phyloP scores from a whole-genome alignment of 169 alveolate genomes.

The Plasmodium knowlesi region DNA sequence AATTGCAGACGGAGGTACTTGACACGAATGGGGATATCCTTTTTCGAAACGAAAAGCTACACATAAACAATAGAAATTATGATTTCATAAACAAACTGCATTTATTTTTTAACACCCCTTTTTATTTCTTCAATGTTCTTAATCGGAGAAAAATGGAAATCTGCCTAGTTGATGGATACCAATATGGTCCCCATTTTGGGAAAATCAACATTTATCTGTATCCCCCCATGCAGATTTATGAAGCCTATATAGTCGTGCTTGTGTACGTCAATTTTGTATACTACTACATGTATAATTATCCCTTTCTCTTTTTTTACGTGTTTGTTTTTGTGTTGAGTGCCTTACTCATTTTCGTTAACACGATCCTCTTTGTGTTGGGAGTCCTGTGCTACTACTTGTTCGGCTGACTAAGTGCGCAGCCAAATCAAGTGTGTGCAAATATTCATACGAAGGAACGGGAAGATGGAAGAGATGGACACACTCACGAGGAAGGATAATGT shows the following conservation, averaged over 20 bases:
- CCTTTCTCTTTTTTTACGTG: slow-evolving; percentile 50
- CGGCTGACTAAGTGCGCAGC: background rate
- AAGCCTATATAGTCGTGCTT: slow-evolving; percentile 29
- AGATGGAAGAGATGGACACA: background rate
- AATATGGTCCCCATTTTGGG: slow-evolving; percentile 5
- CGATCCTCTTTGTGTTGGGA: slow-evolving; percentile 7
- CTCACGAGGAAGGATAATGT: background rate
- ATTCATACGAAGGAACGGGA: background rate
- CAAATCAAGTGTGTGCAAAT: background rate
- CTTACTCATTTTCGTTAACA: slow-evolving; percentile 36
- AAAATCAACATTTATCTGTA: slow-evolving; percentile 34
- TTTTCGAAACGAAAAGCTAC: slow-evolving; percentile 47
- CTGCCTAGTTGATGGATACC: slow-evolving; percentile 14
- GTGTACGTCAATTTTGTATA: slow-evolving; percentile 41
- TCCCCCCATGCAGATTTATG: slow-evolving; percentile 58
- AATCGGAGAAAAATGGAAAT: slow-evolving; percentile 25
- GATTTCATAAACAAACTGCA: slow-evolving; percentile 51
- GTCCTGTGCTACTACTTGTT: background rate
- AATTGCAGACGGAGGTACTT: slow-evolving; percentile 35
- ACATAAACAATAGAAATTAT: slow-evolving; percentile 48
- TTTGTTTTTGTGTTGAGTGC: slow-evolving; percentile 36
- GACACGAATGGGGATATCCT: background rate
- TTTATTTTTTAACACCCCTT: slow-evolving; percentile 60
- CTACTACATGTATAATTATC: slow-evolving; percentile 62
- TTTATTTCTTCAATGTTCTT: slow-evolving; percentile 45